Evolutionary conservation across 2,329 filamentous ascomycete species (phyloP).

Genomic region (Botrytis porri): DNA sequence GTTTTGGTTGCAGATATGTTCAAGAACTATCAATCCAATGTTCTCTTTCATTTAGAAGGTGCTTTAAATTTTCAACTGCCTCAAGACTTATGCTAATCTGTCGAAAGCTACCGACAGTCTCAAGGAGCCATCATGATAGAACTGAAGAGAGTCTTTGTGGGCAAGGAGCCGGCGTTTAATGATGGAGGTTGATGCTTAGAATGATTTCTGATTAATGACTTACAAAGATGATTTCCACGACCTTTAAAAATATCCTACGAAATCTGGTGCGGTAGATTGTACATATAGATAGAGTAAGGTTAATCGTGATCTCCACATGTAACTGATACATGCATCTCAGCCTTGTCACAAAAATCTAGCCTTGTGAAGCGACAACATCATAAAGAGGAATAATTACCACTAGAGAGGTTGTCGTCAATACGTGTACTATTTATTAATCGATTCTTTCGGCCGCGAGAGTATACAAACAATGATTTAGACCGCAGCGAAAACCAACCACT

Average conservation of each 20-base stretch:
- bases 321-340: neutral
- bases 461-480: conserved; percentile 14
- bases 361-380: conserved; percentile 14
- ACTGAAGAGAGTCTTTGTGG: neutral
- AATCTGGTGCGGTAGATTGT: neutral
- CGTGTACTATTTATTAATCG: neutral
- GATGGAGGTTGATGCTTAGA: neutral
- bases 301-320: conserved; percentile 12
- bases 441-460: neutral
- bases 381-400: neutral
- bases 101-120: conserved; percentile 73
- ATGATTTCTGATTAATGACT: neutral
- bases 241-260: neutral
- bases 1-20: conserved; percentile 99
- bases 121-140: conserved; percentile 64
- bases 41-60: conserved; percentile 97
- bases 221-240: neutral
- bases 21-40: conserved; percentile 98
- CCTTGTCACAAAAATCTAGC: conserved; percentile 9
- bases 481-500: neutral
- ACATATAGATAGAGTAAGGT: neutral
- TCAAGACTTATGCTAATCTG: conserved; percentile 26
- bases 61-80: conserved; percentile 25
- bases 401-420: neutral
- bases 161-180: neutral